Evolutionary conservation across 2,329 filamentous ascomycete genomes (phyloP), one percentile per base, ranked within the genome.

Genomic region (Talaromyces sp.): DNA sequence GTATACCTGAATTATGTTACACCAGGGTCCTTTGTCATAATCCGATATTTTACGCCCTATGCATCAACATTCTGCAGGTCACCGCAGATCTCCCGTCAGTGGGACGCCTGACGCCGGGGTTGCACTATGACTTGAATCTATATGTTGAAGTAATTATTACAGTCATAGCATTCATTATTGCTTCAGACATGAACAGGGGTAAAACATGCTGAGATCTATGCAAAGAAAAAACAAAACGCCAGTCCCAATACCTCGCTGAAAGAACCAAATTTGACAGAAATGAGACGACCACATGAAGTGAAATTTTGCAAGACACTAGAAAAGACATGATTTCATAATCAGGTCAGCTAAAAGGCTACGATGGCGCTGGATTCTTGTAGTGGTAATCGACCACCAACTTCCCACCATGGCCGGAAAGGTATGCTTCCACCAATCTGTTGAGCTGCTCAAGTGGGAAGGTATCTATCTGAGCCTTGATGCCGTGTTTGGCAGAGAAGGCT

Each of bases 351-450:
- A 13, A 2, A 33, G 8, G 13, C 16, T 13, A 45, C 27, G n/a
- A 45, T 41, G 50, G 50, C 19, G 54, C 41, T 24, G 60, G 39
- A 14, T 49, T 41, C 33, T 47, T 41, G 3, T 57, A 49, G 31
- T 66, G 65, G 47, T 54, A 63, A 60, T 68, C 67, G 33, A 67
- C 54, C 27, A 70, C 67, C 45, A 71, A 58, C 49, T 72, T 72
- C 22, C 69, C 70, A 11, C 66, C 60, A 16, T 61, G 41, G 9
- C 69, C 70, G 33, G 59, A 52, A 10, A 69, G 62, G 56, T 69
- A 71, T 16, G 66, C 67, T 57, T 68, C 67, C 16, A 72, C 71
- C 50, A 73, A 43, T 16, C 67, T 66, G 57, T 72, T 73, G 66
- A 73, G 59, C 31, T 68, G 52, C 13, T 63, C 68, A 58, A 71